phyloP scores from a whole-genome alignment of 805 yeast genomes.

The Brettanomyces sp. region DNA sequence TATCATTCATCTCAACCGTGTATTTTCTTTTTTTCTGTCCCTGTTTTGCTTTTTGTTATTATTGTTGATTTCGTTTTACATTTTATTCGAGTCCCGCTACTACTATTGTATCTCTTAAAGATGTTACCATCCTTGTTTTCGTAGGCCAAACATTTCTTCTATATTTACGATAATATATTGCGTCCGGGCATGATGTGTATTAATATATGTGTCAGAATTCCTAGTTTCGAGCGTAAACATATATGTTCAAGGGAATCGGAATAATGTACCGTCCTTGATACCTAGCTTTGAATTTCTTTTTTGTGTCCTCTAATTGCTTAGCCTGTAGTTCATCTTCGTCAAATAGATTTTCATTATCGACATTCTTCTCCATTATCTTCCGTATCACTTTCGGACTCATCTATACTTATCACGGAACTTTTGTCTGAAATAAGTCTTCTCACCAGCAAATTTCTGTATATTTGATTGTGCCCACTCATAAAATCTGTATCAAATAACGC shows the following conservation, averaged over 20 bases:
- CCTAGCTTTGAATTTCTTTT: conserved; percentile 10
- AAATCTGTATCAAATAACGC: not conserved
- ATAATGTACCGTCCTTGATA: conserved; percentile 11
- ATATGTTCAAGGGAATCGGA: conserved; percentile 16
- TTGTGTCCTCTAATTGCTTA: conserved; percentile 5
- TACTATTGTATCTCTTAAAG: not conserved
- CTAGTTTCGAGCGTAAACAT: conserved; percentile 14
- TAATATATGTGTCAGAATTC: not conserved
- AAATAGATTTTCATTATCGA: conserved; percentile 1
- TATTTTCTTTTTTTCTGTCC: not conserved
- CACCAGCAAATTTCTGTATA: not conserved
- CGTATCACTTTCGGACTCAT: not conserved
- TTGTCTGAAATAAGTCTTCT: not conserved
- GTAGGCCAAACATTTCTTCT: not conserved
- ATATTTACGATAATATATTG: no score
- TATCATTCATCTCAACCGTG: not conserved
- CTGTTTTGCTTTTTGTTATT: not conserved
- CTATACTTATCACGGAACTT: not conserved
- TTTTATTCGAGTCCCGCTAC: not conserved
- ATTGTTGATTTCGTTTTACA: not conserved
- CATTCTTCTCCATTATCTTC: conserved; percentile 1
- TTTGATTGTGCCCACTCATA: not conserved
- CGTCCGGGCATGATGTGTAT: not conserved
- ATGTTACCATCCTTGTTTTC: not conserved
- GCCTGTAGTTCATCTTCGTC: conserved; percentile 3